These are phyloP conservation scores for Diaporthe longicolla DNA, from an alignment of 2,329 filamentous ascomycete species.

Conservation along the genomic window DNA sequence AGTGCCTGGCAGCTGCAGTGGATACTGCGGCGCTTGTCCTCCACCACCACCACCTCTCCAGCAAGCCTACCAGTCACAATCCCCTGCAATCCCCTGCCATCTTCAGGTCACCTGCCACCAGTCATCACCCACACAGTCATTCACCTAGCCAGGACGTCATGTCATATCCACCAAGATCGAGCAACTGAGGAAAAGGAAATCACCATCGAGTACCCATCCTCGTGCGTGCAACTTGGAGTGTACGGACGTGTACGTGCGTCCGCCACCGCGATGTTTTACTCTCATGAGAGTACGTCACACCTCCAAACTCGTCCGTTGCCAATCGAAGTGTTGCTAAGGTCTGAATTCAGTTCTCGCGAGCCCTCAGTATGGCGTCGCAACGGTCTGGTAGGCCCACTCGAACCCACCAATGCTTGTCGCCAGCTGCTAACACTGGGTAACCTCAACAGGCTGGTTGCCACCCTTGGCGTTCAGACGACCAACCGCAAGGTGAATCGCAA, in stretches of 20 bases:
- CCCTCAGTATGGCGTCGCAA: conserved; percentile 91
- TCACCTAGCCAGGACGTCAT: neutral
- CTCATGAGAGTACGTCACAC: conserved; percentile 84
- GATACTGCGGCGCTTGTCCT: neutral
- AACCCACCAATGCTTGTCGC: neutral
- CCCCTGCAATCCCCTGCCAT: neutral
- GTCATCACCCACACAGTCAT: neutral
- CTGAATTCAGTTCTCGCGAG: conserved; percentile 78
- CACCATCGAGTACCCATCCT: neutral
- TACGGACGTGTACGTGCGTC: conserved; percentile 13
- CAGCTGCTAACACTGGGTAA: conserved; percentile 7
- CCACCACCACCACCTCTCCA: neutral
- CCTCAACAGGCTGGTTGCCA: conserved; percentile 84
- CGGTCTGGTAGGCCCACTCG: conserved; percentile 81
- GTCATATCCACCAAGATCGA: neutral
- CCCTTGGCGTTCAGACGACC: conserved; percentile 80
- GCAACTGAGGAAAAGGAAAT: neutral
- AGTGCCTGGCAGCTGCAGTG: neutral
- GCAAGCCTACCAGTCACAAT: neutral
- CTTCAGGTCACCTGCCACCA: neutral
- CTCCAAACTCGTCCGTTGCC: neutral
- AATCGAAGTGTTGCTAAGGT: conserved; percentile 43
- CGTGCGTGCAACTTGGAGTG: neutral
- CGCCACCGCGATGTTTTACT: conserved; percentile 85
- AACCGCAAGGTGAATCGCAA: conserved; percentile 85